Evolutionary conservation across 192 early-diverging fungal genomes (phyloP).

Genomic region (Gonapodya sp.): DNA sequence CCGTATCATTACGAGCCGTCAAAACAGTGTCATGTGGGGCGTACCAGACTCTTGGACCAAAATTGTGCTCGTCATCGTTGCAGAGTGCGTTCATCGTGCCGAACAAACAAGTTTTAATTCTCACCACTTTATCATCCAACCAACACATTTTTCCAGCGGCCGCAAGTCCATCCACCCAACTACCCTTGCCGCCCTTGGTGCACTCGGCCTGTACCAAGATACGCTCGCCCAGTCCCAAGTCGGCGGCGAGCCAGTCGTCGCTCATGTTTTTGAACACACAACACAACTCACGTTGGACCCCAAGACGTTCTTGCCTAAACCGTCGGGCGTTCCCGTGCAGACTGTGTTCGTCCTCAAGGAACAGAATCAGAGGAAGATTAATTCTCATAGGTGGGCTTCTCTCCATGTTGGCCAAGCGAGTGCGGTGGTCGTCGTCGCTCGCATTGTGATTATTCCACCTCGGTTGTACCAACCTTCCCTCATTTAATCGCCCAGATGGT

Average conservation of each 20-base stretch:
- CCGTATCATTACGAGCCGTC: not conserved
- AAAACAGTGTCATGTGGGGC: not conserved
- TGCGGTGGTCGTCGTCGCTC: too few relatives aligned
- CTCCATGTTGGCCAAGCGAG: too few relatives aligned
- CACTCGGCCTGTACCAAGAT: constrained; percentile 49
- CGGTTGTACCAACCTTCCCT: too few relatives aligned
- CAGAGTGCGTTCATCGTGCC: not conserved
- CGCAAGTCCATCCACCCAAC: not conserved
- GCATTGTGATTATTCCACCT: too few relatives aligned
- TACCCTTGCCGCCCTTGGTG: constrained; percentile 6
- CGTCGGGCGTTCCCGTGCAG: constrained; percentile 62
- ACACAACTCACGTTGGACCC: constrained; percentile 64
- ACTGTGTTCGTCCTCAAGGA: constrained; percentile 83
- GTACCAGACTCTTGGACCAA: not conserved
- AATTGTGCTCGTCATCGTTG: not conserved
- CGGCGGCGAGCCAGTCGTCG: constrained; percentile 58
- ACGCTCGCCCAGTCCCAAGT: constrained; percentile 56
- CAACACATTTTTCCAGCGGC: not conserved
- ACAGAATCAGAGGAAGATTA: constrained; percentile 88
- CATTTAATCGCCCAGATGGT: constrained; percentile 55
- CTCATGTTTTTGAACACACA: constrained; percentile 62
- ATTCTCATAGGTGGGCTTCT: constrained; percentile 28
- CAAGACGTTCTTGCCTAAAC: constrained; percentile 23
- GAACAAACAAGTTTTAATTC: not conserved
- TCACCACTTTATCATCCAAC: not conserved